Evolutionary conservation across 305 asterid genomes (phyloP).

Genomic region (Striga hermonthica): DNA sequence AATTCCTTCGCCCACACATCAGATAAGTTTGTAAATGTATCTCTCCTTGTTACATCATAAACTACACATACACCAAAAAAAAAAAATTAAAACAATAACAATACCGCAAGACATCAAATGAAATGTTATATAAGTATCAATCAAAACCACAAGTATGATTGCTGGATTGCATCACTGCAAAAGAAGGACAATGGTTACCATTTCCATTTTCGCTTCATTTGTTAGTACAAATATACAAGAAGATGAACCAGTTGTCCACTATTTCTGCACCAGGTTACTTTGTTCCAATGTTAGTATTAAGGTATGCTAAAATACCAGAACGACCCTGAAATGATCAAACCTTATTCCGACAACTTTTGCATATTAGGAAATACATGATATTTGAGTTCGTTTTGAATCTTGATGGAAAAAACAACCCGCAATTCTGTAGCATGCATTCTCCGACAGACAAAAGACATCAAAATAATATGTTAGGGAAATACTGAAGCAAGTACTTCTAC

Average conservation of each 20-base stretch:
- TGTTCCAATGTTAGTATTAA: not conserved
- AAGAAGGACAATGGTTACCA: too few species aligned
- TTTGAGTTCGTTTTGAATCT: not conserved
- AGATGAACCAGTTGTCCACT: not conserved
- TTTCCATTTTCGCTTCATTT: not conserved
- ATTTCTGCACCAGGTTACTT: too few species aligned
- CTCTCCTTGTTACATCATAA: conserved; percentile 93
- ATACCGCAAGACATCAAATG: not conserved
- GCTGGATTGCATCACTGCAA: too few species aligned
- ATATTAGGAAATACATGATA: not conserved
- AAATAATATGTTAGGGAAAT: not conserved
- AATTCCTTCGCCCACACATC: conserved; percentile 97
- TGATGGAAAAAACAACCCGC: not conserved
- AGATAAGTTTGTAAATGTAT: conserved; percentile 74
- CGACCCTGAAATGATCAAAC: conserved; percentile 1
- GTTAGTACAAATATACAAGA: not conserved
- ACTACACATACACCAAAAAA: conserved; percentile 41
- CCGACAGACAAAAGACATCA: conserved; percentile 4
- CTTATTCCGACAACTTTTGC: not conserved
- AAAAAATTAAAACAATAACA: not conserved
- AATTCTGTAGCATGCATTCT: conserved; percentile 16
- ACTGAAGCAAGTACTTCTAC: conserved; percentile 4
- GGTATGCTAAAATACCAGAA: not conserved
- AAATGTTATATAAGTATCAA: not conserved
- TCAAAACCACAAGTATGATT: too few species aligned